Base-by-base conservation (phyloP, 257 asterid genomes). In the Nicotiana tabacum region DNA sequence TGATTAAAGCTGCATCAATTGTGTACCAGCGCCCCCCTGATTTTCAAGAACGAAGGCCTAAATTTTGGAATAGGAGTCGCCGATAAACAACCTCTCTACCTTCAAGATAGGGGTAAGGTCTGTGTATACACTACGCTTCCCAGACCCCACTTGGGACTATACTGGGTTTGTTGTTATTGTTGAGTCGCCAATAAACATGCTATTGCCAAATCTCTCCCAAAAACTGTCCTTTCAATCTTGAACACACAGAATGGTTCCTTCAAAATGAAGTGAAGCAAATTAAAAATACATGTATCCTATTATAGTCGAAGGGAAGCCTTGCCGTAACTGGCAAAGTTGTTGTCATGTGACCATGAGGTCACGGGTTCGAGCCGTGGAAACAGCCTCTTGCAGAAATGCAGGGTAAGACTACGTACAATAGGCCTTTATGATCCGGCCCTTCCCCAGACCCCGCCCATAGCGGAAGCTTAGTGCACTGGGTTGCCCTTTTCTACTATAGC, bases 1-100 rank as follows among this genome's bases (percentile, higher is more conserved):
- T 95, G 46, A 93, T 95, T 65, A 81, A 87, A 81, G 81, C 86
- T 64, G 97, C 98, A 64, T 91, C 95, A 62, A 30, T 91, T 60
- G 95, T 91, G 24, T 95, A 90, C 85, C 89, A 91, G 78, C 83
- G 87, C 1, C 77, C 83, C 12, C 96, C 98, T 27, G 90, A 81
- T 18, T 93, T 92, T 85, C 88, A 89, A 60, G 95, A 91, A 83
- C 88, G 84, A 27, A 81, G 85, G 84, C 98, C 98, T 37, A 65
- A 9, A 6, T 95, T 95, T 85, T 94, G 98, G 98, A 80, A 29
- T 33, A 88, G 90, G 81, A 88, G 86, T 80, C 86, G 83, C 66
- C 82, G 82, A 30, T 90, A 88, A 70, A 1, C 48, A 35, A 7
- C 10, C 48, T 39, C 9, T 39, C 48, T 39, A 39, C 48, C 48